phyloP scores from a whole-genome alignment of 1,284 basidiomycete species.

The Ganoderma resinaceum region DNA sequence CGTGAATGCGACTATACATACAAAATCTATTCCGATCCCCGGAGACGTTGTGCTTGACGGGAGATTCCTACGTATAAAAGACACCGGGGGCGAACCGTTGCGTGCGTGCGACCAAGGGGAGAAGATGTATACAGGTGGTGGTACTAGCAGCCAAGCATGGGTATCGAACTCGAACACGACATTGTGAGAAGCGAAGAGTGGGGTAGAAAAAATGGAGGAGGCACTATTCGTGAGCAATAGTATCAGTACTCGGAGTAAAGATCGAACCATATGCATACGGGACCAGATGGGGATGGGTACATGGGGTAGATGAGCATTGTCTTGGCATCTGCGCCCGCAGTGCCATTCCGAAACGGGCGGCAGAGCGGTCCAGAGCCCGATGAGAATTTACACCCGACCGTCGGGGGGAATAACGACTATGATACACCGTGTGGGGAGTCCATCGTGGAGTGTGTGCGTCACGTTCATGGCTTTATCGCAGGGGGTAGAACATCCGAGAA shows the following conservation, averaged over 20 bases:
- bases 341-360: background rate
- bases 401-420: slow-evolving; percentile 14
- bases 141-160: slow-evolving; percentile 20
- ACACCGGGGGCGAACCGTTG: slow-evolving; percentile 13
- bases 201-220: background rate
- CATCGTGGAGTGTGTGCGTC: slow-evolving; percentile 6
- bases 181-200: slow-evolving; percentile 2
- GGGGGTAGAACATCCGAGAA: slow-evolving; percentile 48
- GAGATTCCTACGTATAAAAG: slow-evolving; percentile 23
- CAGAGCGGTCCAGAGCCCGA: slow-evolving; percentile 5
- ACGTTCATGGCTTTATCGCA: slow-evolving; percentile 22
- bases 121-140: slow-evolving; percentile 28
- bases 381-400: slow-evolving; percentile 17
- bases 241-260: slow-evolving; percentile 10
- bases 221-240: slow-evolving; percentile 1
- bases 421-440: slow-evolving; percentile 28
- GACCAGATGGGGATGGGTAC: slow-evolving; percentile 16
- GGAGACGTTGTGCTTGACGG: background rate
- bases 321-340: slow-evolving; percentile 3
- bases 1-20: slow-evolving; percentile 19
- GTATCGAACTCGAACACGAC: slow-evolving; percentile 18
- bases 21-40: slow-evolving; percentile 27
- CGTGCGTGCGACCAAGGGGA: slow-evolving; percentile 18
- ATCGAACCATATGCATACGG: slow-evolving; percentile 16
- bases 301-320: slow-evolving; percentile 14